Base-by-base conservation (phyloP, 2,329 filamentous ascomycete species). In the Aureobasidium sp. region DNA sequence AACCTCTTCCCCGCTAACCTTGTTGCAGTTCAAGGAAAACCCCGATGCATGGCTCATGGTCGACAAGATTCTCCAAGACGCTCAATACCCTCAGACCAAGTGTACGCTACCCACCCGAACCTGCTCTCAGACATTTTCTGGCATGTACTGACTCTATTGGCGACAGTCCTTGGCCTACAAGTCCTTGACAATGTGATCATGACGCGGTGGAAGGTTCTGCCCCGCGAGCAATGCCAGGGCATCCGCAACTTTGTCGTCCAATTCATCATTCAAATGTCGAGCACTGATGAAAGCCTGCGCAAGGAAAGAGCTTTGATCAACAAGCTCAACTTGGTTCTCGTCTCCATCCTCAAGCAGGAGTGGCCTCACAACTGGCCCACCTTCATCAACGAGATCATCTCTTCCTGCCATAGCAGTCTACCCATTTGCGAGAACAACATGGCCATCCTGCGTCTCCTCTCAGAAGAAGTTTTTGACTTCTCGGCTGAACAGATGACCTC, bases 391-490 rank as follows among this genome's bases (percentile, higher is more conserved):
- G 94, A 99, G 80, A 99, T 99, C 76, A 91, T 99, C 70, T 89
- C 91, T 26, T 93, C 94, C 62, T 97, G 92, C 78, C 92, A 96
- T 74, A 93, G 90, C 68, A 97, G 89, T 76, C 81, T 99, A 60
- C 94, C 93, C 41, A 95, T 99, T 70, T 99, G 95, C 84, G 94
- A 99, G 79, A 99, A 99, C 81, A 99, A 99, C 82, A 99, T 99
- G 94, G 91, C 90, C 67, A 97, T 99, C 69, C 84, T 99, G 68
- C 88, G 94, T 64, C 80, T 99, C 70, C 84, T 99, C 50, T 99
- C 94, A 7, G 94, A 99, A 76, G 94, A 99, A 76, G 93, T 99
- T 41, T 99, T 99, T 72, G 94, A 99, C 79, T 99, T 95, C 77
- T 99, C 94, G 1, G 91, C 93, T 66, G 94, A 99, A 73, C 91